Percentiles rank a stretch among this genome's conserved stretches.
These are phyloP conservation scores for Lablab purpureus DNA, from an alignment of 306 rosid species.

Conservation along the genomic window DNA sequence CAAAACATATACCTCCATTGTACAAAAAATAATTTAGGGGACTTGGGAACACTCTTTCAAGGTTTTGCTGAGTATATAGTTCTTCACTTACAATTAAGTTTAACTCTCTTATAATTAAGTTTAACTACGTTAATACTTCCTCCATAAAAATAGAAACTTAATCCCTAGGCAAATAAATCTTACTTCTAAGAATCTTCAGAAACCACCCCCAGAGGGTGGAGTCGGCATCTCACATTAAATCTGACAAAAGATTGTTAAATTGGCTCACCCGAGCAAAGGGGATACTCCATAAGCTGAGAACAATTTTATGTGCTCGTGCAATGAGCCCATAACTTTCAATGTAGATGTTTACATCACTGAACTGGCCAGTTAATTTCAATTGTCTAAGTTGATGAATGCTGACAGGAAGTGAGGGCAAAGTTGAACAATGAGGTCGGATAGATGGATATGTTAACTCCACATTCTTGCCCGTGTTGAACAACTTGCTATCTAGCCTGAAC, in stretches of 20 bases:
- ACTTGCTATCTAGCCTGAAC: conserved; percentile 62
- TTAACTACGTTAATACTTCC: conserved; percentile 29
- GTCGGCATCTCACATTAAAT: conserved; percentile 3
- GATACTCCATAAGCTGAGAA: conserved; percentile 93
- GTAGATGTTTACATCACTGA: conserved; percentile 71
- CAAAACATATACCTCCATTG: conserved; percentile 8
- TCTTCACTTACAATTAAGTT: conserved; percentile 2
- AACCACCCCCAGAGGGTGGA: background rate
- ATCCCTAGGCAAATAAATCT: conserved; percentile 14
- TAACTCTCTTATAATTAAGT: conserved; percentile 5
- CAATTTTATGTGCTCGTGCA: conserved; percentile 72
- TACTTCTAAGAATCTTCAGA: background rate
- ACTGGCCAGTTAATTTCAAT: conserved; percentile 67
- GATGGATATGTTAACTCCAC: conserved; percentile 73
- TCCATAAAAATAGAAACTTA: conserved; percentile 27
- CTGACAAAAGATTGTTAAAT: conserved; percentile 12
- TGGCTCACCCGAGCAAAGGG: conserved; percentile 86
- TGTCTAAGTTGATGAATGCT: conserved; percentile 62
- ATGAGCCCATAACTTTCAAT: conserved; percentile 73
- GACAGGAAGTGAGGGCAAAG: conserved; percentile 74
- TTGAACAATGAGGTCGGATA: conserved; percentile 65
- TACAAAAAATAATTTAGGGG: conserved; percentile 13
- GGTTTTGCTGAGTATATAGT: conserved; percentile 37
- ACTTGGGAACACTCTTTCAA: conserved; percentile 24
- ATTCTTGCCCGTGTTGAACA: conserved; percentile 57